phyloP scores from a whole-genome alignment of 345 rosid genomes.

The Melaleuca quinquenervia region DNA sequence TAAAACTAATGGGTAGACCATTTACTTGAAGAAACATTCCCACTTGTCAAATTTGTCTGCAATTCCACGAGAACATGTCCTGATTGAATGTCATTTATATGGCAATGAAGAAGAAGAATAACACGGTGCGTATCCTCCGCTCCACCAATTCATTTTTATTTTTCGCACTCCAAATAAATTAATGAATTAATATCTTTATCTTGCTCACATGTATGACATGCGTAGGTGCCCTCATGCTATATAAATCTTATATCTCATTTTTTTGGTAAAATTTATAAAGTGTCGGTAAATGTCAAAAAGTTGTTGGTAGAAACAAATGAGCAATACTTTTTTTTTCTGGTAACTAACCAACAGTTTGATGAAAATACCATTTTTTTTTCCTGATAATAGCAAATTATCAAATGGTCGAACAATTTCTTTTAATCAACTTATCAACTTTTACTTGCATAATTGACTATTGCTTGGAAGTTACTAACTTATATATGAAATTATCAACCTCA shows the following conservation, averaged over 20 bases:
- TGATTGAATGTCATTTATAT: not conserved
- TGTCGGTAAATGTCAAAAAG: not conserved
- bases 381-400: not conserved
- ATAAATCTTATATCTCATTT: not conserved
- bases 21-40: not conserved
- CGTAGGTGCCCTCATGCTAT: not conserved
- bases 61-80: not conserved
- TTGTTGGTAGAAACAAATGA: not conserved
- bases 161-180: not conserved
- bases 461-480: not conserved
- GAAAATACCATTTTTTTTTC: not conserved
- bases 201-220: not conserved
- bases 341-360: not conserved
- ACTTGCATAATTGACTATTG: not conserved
- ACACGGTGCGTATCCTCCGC: not conserved
- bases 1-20: not conserved
- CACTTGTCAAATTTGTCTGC: not conserved
- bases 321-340: not conserved
- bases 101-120: not conserved
- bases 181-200: not conserved
- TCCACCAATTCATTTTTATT: not conserved
- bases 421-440: not conserved
- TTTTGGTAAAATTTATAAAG: not conserved
- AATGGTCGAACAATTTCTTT: not conserved
- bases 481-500: not conserved